These are phyloP conservation scores for Leishmania gerbilli DNA, from an alignment of 208 protist genomes.

Conservation along the genomic window DNA sequence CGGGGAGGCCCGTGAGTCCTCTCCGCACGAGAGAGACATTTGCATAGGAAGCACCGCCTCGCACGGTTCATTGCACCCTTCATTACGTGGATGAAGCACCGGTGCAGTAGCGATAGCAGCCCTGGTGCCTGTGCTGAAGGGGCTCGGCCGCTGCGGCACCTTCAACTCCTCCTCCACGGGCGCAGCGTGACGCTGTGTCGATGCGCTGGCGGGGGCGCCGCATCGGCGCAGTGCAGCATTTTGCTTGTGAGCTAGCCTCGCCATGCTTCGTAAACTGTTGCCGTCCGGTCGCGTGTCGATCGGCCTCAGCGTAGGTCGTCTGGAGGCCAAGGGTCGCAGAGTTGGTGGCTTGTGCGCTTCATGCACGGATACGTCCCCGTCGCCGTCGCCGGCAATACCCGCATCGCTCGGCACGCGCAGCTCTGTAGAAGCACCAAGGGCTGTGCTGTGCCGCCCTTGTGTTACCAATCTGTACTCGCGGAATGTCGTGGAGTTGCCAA, in stretches of 20 bases:
- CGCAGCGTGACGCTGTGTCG: neutral
- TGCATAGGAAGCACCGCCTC: neutral
- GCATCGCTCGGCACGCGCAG: neutral
- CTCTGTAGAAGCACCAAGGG: neutral
- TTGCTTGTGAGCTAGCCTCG: neutral
- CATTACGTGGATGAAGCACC: neutral
- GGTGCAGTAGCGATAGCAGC: neutral
- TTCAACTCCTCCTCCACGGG: neutral
- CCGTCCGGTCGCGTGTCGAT: neutral
- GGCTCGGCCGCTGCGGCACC: neutral
- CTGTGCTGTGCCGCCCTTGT: neutral
- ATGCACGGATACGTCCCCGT: neutral
- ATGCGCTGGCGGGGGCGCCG: neutral
- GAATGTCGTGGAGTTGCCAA: slow-evolving; percentile 53
- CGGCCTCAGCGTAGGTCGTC: slow-evolving; percentile 16
- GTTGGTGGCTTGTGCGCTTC: slow-evolving; percentile 5
- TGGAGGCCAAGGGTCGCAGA: slow-evolving; percentile 3
- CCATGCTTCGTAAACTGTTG: slow-evolving; percentile 6
- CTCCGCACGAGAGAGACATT: neutral
- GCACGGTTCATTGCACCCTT: neutral
- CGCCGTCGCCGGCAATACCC: neutral
- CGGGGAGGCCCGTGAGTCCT: neutral
- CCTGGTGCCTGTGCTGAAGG: too few species aligned
- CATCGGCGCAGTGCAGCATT: neutral
- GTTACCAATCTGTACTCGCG: slow-evolving; percentile 43